Evolutionary conservation across 306 rosid genomes (phyloP).

Genomic region (Lathyrus oleraceus): DNA sequence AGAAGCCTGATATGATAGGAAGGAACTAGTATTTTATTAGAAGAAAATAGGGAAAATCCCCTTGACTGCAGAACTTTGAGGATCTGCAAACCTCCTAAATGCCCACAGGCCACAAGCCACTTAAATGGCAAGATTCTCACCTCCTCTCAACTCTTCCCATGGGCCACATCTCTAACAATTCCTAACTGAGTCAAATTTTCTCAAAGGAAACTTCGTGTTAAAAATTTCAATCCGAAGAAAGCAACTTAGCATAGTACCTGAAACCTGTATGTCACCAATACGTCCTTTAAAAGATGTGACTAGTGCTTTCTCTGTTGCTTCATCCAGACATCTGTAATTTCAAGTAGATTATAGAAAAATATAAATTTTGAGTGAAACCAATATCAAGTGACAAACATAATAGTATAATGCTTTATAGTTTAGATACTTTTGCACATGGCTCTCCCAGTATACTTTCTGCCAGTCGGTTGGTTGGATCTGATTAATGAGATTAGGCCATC

Average conservation of each 20-base stretch:
- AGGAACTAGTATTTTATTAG: neutral
- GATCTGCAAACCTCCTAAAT: neutral
- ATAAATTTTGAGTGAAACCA: conserved; percentile 26
- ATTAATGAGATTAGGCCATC: conserved; percentile 59
- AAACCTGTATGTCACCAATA: conserved; percentile 61
- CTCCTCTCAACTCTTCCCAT: neutral
- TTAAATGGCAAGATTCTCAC: neutral
- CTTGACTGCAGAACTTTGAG: neutral
- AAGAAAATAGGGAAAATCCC: neutral
- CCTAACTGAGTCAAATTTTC: neutral
- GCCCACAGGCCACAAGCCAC: neutral
- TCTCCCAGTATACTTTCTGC: conserved; percentile 83
- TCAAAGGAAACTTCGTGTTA: conserved; percentile 23
- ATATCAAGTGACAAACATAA: conserved; percentile 1
- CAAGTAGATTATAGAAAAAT: conserved; percentile 36
- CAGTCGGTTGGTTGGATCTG: conserved; percentile 53
- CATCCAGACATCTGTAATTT: conserved; percentile 77
- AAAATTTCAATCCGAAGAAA: conserved; percentile 10
- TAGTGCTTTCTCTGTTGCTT: conserved; percentile 72
- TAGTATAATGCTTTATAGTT: neutral
- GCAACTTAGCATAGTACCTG: conserved; percentile 53
- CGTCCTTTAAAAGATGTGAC: conserved; percentile 61
- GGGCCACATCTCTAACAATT: neutral
- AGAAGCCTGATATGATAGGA: neutral
- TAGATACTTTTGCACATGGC: conserved; percentile 76